A percentile compares a stretch with the other conserved stretches of the same genome.
Evolutionary conservation across 1,284 basidiomycete genomes (phyloP).

Genomic region (Cutaneotrichosporon cutaneum): DNA sequence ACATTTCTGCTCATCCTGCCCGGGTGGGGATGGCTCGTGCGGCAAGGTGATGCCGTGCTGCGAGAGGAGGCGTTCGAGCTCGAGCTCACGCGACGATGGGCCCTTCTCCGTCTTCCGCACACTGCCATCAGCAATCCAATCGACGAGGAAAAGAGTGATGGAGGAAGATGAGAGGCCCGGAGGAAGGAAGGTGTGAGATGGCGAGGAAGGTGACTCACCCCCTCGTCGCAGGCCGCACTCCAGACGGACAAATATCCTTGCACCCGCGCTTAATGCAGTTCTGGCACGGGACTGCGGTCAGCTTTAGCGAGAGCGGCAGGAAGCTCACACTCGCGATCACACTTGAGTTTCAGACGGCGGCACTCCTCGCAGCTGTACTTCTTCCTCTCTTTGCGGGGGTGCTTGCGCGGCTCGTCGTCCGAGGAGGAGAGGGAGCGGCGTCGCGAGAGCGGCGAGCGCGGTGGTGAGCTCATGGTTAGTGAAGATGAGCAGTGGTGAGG

Average conservation of each 20-base stretch:
- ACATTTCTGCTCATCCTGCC: background rate
- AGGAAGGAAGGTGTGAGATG: background rate
- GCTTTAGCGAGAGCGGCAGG: background rate
- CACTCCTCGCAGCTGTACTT: slow-evolving; percentile 25
- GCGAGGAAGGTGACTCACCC: slow-evolving; percentile 15
- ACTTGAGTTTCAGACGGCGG: slow-evolving; percentile 33
- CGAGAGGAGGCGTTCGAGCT: slow-evolving; percentile 29
- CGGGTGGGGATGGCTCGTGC: background rate
- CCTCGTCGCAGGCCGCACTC: slow-evolving; percentile 25
- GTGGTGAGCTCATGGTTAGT: slow-evolving; percentile 11
- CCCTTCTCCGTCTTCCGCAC: background rate
- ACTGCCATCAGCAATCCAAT: background rate
- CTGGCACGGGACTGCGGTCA: slow-evolving; percentile 31
- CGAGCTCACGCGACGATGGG: slow-evolving; percentile 14
- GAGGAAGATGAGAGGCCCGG: background rate
- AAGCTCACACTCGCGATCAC: slow-evolving; percentile 27
- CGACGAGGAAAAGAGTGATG: too few relatives aligned
- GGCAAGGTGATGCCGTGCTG: slow-evolving; percentile 25
- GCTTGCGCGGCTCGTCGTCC: slow-evolving; percentile 10
- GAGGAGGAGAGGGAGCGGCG: background rate
- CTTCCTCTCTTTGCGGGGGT: slow-evolving; percentile 10
- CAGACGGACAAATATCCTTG: slow-evolving; percentile 35
- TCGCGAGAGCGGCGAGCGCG: slow-evolving; percentile 11
- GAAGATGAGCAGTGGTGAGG: too few relatives aligned
- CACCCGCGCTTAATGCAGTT: slow-evolving; percentile 37